Base-by-base conservation (phyloP, 1,139 yeast genomes). In the Geotrichum reessii region DNA sequence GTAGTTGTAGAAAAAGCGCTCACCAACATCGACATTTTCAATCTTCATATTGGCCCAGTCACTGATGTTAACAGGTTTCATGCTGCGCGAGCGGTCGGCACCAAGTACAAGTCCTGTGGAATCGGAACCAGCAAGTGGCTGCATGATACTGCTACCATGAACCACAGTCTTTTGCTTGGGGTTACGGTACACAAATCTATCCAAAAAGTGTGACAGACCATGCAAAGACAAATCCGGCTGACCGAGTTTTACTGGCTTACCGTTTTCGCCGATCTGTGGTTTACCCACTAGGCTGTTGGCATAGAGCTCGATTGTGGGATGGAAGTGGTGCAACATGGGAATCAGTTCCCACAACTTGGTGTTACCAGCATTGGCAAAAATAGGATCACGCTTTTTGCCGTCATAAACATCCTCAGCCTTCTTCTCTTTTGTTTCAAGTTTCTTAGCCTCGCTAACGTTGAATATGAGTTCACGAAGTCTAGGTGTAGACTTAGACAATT, bases 141-240 rank as follows among this genome's bases (percentile, higher is more conserved):
- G 99, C 98, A 95, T 95, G 71, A 93, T 92, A 54, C 97, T 89
- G 2, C 87, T 78, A 68, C 98, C 98, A 70, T 88, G 86, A 17
- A 70, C 61, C 42, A 86, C 77, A 24, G 85, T 78, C 73, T 86
- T 88, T 68, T 84, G 87, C 75, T 89, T 90, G 56, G 97, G 91
- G 71, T 91, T 91, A 74, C 89, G 87, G 76, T 93, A 93, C 46
- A 95, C 97, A 76, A 95, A 93, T 72, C 96, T 83, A 73, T 93
- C 97, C 76, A 93, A 80, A 81, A 93, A 93, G 73, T 92, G 98
- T 28, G 90, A 78, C 64, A 93, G 78, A 0, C 97, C 85, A 73
- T 85, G 93, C 63, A 95, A 80, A 2, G 96, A 96, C 61, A 93
- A 77, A 72, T 93, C 98, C 9, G 99, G 99, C 68, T 87, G 85